Percentiles rank a stretch among this genome's conserved stretches.
Evolutionary conservation across 257 asterid genomes (phyloP).

Genomic region (Agastache rugosa): DNA sequence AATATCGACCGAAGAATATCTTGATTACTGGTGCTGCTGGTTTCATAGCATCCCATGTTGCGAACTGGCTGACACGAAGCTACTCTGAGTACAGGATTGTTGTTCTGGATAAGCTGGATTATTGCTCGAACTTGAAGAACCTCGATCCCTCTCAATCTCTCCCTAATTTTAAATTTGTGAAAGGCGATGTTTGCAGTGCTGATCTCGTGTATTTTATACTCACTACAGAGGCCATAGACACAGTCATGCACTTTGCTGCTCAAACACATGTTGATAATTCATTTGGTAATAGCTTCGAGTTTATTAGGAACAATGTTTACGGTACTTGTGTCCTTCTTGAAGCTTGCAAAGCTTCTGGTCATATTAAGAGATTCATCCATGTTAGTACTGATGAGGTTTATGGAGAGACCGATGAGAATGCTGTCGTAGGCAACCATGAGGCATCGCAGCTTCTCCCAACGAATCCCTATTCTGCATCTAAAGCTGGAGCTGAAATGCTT

Average conservation of each 20-base stretch:
- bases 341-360: constrained; percentile 49
- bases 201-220: constrained; percentile 46
- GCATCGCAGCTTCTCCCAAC: constrained; percentile 59
- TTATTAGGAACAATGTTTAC: constrained; percentile 48
- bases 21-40: constrained; percentile 61
- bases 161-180: constrained; percentile 51
- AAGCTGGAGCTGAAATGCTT: constrained; percentile 65
- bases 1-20: constrained; percentile 48
- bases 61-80: constrained; percentile 46
- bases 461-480: constrained; percentile 58
- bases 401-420: constrained; percentile 59
- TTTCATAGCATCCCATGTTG: constrained; percentile 55
- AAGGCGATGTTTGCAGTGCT: constrained; percentile 53
- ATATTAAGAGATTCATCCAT: constrained; percentile 50
- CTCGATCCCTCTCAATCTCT: constrained; percentile 47
- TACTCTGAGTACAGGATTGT: constrained; percentile 49
- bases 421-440: constrained; percentile 52
- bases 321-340: constrained; percentile 54
- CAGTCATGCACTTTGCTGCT: constrained; percentile 58
- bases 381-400: constrained; percentile 64
- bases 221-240: constrained; percentile 50
- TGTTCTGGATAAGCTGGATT: constrained; percentile 59
- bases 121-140: constrained; percentile 51
- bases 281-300: constrained; percentile 52
- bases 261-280: constrained; percentile 57